Base-by-base conservation (phyloP, 805 yeast species). In the Starmerella geochares region DNA sequence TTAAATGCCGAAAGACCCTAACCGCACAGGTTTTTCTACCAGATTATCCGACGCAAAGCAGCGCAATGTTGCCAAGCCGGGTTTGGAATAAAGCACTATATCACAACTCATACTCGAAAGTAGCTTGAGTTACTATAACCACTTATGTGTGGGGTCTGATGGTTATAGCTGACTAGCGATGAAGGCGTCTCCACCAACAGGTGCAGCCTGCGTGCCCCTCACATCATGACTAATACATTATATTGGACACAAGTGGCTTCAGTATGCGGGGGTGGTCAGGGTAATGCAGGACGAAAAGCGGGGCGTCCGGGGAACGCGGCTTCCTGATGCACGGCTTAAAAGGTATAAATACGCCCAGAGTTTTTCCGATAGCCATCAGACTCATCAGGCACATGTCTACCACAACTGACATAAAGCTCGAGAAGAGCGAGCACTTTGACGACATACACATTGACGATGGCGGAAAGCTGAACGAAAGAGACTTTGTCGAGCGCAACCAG, bases 381-480 rank as follows among this genome's bases (percentile, higher is more conserved):
- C 5, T 10, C 5, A 13, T 21, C 14, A n/a, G 21, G 8, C 29
- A 27, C 8, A 33, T 33, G 37, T 33, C 37, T 16, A n/a, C 37
- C 20, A 16, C 21, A 2, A 40, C 23, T 3, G 44, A 40, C 23
- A 40, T 40, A 3, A 40, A 40, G 44, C 31, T 40, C 35, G 47
- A 14, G 41, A 20, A 17, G 20, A 24, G 13, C 17, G 40, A 19
- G 25, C 41, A 29, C 23, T 11, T 17, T 14, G 38, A 23, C 14
- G 56, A 53, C 9, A 51, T 53, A 1, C 46, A 39, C 19, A 31
- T 37, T 10, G 56, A 53, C 27, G 51, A 53, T 16, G 45, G 51
- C 16, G 50, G 44, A 13, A 54, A 54, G 42, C 49, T 54, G 8
- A 51, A 54, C 36, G 49, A 48, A 32, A 31, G 42, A 4, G 33